phyloP scores from a whole-genome alignment of 164 flowering plant genomes.

The Annona squamosa region DNA sequence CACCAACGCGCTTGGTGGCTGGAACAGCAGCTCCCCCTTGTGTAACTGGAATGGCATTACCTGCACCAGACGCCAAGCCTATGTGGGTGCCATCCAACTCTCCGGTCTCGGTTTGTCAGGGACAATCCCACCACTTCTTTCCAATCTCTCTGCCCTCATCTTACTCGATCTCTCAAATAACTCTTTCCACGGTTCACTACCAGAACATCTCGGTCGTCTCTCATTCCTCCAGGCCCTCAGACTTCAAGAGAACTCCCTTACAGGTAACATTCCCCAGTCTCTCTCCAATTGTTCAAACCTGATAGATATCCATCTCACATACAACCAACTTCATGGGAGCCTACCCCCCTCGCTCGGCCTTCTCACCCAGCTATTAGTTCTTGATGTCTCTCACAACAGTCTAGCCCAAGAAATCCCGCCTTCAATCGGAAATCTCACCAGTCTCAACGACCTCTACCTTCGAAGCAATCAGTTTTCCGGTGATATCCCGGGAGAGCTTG shows the following conservation, averaged over 20 bases:
- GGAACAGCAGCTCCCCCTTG: conserved; percentile 14
- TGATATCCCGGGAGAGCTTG: conserved; percentile 17
- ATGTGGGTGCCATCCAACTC: neutral
- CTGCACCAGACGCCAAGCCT: conserved; percentile 7
- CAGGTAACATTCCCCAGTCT: no score
- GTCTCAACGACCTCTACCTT: conserved; percentile 13
- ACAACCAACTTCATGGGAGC: conserved; percentile 4
- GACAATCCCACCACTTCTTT: neutral
- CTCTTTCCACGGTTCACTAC: conserved; percentile 1
- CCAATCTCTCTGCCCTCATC: neutral
- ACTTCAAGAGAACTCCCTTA: no score
- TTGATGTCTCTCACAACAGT: conserved; percentile 18
- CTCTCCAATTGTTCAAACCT: no score
- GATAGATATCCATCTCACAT: no score
- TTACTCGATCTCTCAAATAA: conserved; percentile 5
- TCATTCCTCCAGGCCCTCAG: no score
- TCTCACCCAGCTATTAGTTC: conserved; percentile 10
- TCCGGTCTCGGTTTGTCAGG: conserved; percentile 9
- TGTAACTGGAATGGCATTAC: conserved; percentile 19
- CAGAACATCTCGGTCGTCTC: no score
- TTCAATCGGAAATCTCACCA: conserved; percentile 33
- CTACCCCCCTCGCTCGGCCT: conserved; percentile 25
- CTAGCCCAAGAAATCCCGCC: conserved; percentile 28
- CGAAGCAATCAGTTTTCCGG: conserved; percentile 20
- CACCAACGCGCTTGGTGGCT: conserved; percentile 1